These are phyloP conservation scores for Vickermania spadyakhi DNA, from an alignment of 208 protist species.

Conservation along the genomic window DNA sequence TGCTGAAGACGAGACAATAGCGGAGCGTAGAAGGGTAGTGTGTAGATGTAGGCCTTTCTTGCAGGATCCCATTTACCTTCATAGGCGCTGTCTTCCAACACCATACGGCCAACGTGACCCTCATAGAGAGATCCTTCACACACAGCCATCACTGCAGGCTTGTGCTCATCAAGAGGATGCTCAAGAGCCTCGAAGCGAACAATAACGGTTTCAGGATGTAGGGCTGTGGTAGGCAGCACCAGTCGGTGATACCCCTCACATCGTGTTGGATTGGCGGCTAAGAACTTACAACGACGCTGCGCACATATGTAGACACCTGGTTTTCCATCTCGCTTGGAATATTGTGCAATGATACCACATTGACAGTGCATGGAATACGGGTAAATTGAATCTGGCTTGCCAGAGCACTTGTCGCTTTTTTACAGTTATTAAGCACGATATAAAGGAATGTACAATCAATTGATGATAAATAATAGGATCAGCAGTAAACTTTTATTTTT, in stretches of 20 bases:
- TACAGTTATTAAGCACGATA: no score
- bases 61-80: constrained; percentile 42
- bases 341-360: constrained; percentile 37
- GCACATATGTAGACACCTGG: constrained; percentile 38
- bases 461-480: no score
- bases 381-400: background rate
- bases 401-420: no score
- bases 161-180: constrained; percentile 29
- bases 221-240: constrained; percentile 14
- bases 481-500: no score
- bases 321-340: constrained; percentile 41
- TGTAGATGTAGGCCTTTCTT: constrained; percentile 53
- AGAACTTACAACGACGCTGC: constrained; percentile 48
- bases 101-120: constrained; percentile 9
- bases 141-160: constrained; percentile 15
- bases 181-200: constrained; percentile 64
- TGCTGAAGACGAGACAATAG: constrained; percentile 27
- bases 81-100: constrained; percentile 37
- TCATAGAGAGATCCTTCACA: constrained; percentile 14
- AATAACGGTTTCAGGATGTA: constrained; percentile 20
- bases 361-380: constrained; percentile 52
- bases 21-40: constrained; percentile 37
- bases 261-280: constrained; percentile 34
- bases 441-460: no score
- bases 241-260: constrained; percentile 57